These are phyloP conservation scores for Exophiala sp. DNA, from an alignment of 2,329 filamentous ascomycete species.

Conservation along the genomic window DNA sequence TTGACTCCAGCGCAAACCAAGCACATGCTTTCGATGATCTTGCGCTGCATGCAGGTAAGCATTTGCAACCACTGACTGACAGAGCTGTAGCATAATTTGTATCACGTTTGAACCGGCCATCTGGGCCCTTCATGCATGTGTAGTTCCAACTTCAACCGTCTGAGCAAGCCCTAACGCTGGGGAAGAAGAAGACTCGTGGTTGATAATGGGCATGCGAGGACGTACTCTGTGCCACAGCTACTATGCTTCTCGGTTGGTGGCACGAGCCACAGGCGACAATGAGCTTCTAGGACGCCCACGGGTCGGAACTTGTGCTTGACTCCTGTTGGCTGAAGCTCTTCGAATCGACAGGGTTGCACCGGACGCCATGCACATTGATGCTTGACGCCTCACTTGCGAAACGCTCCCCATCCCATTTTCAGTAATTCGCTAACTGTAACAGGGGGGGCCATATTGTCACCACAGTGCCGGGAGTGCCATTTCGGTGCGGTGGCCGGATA, in stretches of 20 bases:
- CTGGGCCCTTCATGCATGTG: no score
- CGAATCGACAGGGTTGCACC: background rate
- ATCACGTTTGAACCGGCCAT: background rate
- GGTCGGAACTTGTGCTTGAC: background rate
- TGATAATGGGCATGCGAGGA: background rate
- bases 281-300: background rate
- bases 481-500: background rate
- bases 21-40: constrained; percentile 7
- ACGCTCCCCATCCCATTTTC: background rate
- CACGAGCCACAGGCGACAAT: background rate
- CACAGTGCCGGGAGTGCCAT: background rate
- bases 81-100: background rate
- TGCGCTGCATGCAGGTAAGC: background rate
- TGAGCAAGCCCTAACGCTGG: no score
- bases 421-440: background rate
- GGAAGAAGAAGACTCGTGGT: no score
- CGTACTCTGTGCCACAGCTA: background rate
- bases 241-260: background rate
- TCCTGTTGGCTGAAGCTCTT: background rate
- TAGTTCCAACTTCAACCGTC: background rate
- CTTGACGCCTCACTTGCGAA: background rate
- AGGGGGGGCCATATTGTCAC: background rate
- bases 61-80: background rate
- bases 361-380: background rate
- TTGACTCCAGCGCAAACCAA: background rate